Base-by-base conservation (phyloP, 2,329 filamentous ascomycete genomes). In the Aspergillus proliferans region DNA sequence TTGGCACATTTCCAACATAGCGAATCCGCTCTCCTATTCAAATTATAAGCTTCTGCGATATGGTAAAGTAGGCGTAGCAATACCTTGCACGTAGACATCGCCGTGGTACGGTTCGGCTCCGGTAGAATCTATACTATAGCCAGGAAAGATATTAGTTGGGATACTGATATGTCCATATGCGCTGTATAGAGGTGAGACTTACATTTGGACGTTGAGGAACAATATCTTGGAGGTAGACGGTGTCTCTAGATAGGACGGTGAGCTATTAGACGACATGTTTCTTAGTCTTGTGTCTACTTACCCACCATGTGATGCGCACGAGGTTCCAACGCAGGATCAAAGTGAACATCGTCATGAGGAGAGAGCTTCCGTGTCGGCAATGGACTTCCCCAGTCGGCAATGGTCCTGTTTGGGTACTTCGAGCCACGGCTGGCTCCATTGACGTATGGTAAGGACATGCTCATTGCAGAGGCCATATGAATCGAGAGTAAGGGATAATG, bases 61-160 rank as follows among this genome's bases (percentile, higher is more conserved):
- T 43, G 21, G 41, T 33, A 21, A 3, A 22, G 10, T 14, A 4
- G 18, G 9, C 3, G 2, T 45, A 24, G 33, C 18, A 18, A 15
- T 54, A 66, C 70, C 68, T 60, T 69, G 53, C 24, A 73, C 68
- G 19, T 66, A 60, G 0, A 74, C 69, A 57, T 72, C 69, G 4
- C 71, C 71, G 2, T 40, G 56, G 48, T 71, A 73, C 0, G 69
- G 65, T 8, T 66, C 62, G 15, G 48, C 47, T 4, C 71, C 68
- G 4, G 70, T 71, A 1, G 65, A 66, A 30, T 74, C 71, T 2
- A 74, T 41, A 43, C 73, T 72, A 15, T 63, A 64, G 14, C 15
- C 15, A 74, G 8, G 12, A n/a, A 14, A 43, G 5, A 19, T 10
- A 40, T 15, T 18, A 8, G 15, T 14, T 38, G 15, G n/a, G 2